Conservation (phyloP, 2,329 filamentous ascomycete genomes). For the Cryphonectria parasitica region DNA sequence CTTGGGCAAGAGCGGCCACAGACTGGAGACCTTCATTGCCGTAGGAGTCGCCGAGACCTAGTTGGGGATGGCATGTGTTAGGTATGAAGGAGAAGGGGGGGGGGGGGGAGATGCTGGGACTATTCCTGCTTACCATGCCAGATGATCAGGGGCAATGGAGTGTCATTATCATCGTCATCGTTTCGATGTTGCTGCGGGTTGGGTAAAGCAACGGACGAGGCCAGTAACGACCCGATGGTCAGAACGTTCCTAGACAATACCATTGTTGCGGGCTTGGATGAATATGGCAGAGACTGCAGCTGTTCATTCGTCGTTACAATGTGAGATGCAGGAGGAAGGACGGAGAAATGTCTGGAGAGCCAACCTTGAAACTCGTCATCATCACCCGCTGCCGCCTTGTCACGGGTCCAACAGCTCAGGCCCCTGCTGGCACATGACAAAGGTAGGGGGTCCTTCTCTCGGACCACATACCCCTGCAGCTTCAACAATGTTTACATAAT, state of each 20-base stretch:
- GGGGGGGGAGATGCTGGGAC: constrained; percentile 18
- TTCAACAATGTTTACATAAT: not conserved
- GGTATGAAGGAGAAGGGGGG: not conserved
- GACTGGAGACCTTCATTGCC: constrained; percentile 73
- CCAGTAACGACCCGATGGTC: constrained; percentile 39
- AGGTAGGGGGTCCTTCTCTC: not conserved
- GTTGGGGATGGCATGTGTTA: constrained; percentile 11
- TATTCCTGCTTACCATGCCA: constrained; percentile 70
- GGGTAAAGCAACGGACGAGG: constrained; percentile 40
- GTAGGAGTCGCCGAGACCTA: constrained; percentile 71
- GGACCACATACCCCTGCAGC: not conserved
- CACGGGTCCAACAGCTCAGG: not conserved
- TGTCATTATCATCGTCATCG: constrained; percentile 53
- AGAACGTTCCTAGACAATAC: constrained; percentile 35
- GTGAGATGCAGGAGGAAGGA: not conserved
- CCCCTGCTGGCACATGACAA: not conserved
- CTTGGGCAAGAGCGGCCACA: constrained; percentile 72
- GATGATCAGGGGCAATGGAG: constrained; percentile 86
- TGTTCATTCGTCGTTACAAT: not conserved
- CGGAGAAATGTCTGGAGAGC: not conserved
- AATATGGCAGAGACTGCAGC: not conserved
- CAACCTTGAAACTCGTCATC: constrained; percentile 4
- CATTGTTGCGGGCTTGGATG: constrained; percentile 31
- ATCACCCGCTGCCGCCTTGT: not conserved
- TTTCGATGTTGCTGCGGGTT: constrained; percentile 29